Conservation (phyloP, 1,284 basidiomycete genomes). For the Sanghuangporus baumii region DNA sequence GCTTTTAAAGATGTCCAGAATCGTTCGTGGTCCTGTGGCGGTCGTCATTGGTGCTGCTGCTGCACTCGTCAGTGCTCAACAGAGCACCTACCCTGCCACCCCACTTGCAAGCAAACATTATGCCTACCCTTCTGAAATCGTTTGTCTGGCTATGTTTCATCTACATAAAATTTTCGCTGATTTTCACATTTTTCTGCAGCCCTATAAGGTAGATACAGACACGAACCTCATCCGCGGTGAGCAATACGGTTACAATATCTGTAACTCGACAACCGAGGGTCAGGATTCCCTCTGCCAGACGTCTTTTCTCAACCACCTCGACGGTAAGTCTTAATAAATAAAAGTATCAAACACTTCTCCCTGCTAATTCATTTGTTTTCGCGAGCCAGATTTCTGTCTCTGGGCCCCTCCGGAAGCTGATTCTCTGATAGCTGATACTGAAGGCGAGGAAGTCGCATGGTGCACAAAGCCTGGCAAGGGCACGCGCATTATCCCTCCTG, state of each 20-base stretch:
- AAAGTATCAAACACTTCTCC: neutral
- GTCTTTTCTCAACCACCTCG: slow-evolving; percentile 43
- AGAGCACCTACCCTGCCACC: slow-evolving; percentile 33
- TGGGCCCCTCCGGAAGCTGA: slow-evolving; percentile 47
- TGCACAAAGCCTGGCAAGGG: slow-evolving; percentile 68
- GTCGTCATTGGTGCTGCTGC: slow-evolving; percentile 28
- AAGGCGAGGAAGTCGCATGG: slow-evolving; percentile 67
- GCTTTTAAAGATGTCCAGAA: slow-evolving; percentile 32
- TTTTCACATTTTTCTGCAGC: slow-evolving; percentile 27
- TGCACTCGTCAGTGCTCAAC: slow-evolving; percentile 31
- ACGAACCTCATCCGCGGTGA: slow-evolving; percentile 30
- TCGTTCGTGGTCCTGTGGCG: slow-evolving; percentile 40
- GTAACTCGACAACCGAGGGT: slow-evolving; percentile 44
- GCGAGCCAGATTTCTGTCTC: slow-evolving; percentile 51
- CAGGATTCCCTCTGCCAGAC: slow-evolving; percentile 45
- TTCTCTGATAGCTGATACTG: slow-evolving; percentile 56
- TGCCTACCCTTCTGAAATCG: slow-evolving; percentile 43
- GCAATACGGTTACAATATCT: slow-evolving; percentile 39
- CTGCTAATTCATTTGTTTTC: slow-evolving; percentile 3
- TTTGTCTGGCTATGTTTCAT: slow-evolving; percentile 24
- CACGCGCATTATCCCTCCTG: slow-evolving; percentile 57
- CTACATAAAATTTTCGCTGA: neutral
- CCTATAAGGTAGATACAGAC: slow-evolving; percentile 22
- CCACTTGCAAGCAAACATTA: slow-evolving; percentile 51
- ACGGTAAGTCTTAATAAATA: slow-evolving; percentile 35